A percentile compares a stretch with the other conserved stretches of the same genome.
Evolutionary conservation across 306 rosid species (phyloP).

Genomic region (Castanea sativa): DNA sequence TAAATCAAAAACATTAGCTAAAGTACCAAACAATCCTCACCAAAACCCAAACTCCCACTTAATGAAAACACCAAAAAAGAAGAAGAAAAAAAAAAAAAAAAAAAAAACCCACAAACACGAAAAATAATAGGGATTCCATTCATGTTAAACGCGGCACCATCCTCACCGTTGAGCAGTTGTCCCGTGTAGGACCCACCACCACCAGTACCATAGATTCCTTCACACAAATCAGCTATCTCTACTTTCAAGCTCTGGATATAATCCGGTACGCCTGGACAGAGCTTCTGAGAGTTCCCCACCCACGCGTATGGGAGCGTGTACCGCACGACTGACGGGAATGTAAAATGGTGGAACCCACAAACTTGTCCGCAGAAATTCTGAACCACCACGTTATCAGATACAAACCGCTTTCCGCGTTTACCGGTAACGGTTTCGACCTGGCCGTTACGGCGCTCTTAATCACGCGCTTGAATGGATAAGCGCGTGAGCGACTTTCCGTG

Average conservation of each 20-base stretch:
- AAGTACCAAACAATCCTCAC: conserved; percentile 1
- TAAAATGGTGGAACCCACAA: conserved; percentile 93
- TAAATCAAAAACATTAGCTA: not conserved
- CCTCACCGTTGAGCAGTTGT: conserved; percentile 72
- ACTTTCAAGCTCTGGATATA: too few species aligned
- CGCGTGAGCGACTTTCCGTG: conserved; percentile 74
- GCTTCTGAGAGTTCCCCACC: conserved; percentile 79
- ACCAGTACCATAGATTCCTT: conserved; percentile 94
- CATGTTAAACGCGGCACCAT: conserved; percentile 94
- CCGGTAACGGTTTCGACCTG: conserved; percentile 50
- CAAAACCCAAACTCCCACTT: conserved; percentile 23
- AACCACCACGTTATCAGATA: conserved; percentile 81
- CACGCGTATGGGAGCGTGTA: conserved; percentile 87
- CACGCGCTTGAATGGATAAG: conserved; percentile 68
- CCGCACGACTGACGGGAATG: conserved; percentile 81
- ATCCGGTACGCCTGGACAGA: conserved; percentile 67
- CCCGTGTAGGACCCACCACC: conserved; percentile 97
- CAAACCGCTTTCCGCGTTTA: conserved; percentile 55
- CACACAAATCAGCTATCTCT: conserved; percentile 94
- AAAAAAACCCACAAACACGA: not conserved
- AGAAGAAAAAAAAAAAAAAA: not conserved
- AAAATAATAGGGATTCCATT: conserved; percentile 51
- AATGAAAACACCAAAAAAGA: not conserved
- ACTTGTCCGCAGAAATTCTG: conserved; percentile 83
- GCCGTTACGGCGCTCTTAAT: conserved; percentile 71